A percentile compares a stretch with the other conserved stretches of the same genome.
Conservation (phyloP, 2,329 filamentous ascomycete species). For the Calonectria honghensis region DNA sequence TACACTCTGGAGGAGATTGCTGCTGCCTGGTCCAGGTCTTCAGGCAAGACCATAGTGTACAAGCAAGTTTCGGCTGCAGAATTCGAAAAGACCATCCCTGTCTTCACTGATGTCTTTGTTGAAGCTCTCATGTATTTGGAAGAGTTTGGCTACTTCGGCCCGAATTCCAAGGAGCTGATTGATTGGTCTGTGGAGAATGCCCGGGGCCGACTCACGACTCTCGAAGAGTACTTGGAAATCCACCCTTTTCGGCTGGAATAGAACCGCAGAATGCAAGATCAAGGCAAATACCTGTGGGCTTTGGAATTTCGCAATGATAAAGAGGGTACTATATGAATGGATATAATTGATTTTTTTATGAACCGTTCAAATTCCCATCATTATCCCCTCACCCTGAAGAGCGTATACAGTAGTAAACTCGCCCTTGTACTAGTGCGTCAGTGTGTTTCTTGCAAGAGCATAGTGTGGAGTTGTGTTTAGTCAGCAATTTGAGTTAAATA, state of each 20-base stretch:
- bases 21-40: conserved; percentile 61
- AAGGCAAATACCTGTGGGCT: too few species aligned
- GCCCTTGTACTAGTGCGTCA: too few species aligned
- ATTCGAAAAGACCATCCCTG: conserved; percentile 43
- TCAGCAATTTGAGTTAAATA: too few species aligned
- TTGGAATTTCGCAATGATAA: too few species aligned
- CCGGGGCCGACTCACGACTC: conserved; percentile 46
- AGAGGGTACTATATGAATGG: neutral
- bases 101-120: conserved; percentile 38
- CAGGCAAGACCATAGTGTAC: conserved; percentile 60
- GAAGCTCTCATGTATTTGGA: conserved; percentile 38
- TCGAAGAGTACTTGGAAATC: conserved; percentile 49
- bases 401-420: too few species aligned
- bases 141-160: conserved; percentile 52
- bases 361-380: neutral
- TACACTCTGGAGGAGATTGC: conserved; percentile 62
- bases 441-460: too few species aligned
- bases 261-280: too few species aligned
- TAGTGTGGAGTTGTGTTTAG: too few species aligned
- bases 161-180: conserved; percentile 44
- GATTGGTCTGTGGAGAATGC: conserved; percentile 48
- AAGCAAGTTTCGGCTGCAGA: conserved; percentile 48
- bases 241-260: conserved; percentile 42
- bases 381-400: too few species aligned
- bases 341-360: neutral